Evolutionary conservation across 139 green algal genomes (phyloP).

Genomic region (Choricystis sp.): DNA sequence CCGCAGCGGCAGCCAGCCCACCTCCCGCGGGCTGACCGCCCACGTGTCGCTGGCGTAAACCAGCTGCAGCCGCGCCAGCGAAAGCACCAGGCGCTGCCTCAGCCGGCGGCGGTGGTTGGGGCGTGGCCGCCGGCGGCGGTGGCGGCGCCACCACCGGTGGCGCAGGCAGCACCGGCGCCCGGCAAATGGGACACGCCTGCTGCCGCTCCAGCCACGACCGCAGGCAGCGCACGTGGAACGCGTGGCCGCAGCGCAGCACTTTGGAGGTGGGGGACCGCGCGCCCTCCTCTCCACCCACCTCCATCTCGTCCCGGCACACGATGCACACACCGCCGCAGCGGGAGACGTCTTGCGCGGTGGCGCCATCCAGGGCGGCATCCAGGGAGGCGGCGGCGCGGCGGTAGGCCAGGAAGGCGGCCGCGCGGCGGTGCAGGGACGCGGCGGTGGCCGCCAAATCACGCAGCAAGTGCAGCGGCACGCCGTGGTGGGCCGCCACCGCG

Average conservation of each 20-base stretch:
- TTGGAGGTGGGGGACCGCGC: constrained; percentile 44
- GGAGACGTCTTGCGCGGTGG: constrained; percentile 67
- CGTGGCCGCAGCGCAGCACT: constrained; percentile 79
- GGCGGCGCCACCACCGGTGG: neutral
- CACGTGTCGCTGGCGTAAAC: neutral
- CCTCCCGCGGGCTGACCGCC: neutral
- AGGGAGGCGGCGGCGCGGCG: constrained; percentile 77
- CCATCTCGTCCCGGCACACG: constrained; percentile 93
- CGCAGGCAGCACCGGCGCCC: constrained; percentile 53
- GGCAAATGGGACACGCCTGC: constrained; percentile 92
- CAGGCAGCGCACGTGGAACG: constrained; percentile 94
- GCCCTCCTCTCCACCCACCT: constrained; percentile 3
- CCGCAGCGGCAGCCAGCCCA: too few species aligned
- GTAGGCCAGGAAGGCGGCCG: constrained; percentile 90
- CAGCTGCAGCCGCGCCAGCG: too few species aligned
- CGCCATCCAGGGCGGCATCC: constrained; percentile 76
- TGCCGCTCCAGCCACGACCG: constrained; percentile 94
- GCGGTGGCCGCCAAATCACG: constrained; percentile 93
- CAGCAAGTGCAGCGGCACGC: constrained; percentile 85
- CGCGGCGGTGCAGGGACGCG: constrained; percentile 76
- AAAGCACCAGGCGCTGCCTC: neutral
- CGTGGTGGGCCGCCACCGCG: constrained; percentile 90
- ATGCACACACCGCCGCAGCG: constrained; percentile 84
- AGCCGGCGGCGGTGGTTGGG: neutral
- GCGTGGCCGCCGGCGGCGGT: too few species aligned